A percentile compares a stretch with the other conserved stretches of the same genome.
These are phyloP conservation scores for Yamadazyma philogaea DNA, from an alignment of 805 yeast genomes.

Conservation along the genomic window DNA sequence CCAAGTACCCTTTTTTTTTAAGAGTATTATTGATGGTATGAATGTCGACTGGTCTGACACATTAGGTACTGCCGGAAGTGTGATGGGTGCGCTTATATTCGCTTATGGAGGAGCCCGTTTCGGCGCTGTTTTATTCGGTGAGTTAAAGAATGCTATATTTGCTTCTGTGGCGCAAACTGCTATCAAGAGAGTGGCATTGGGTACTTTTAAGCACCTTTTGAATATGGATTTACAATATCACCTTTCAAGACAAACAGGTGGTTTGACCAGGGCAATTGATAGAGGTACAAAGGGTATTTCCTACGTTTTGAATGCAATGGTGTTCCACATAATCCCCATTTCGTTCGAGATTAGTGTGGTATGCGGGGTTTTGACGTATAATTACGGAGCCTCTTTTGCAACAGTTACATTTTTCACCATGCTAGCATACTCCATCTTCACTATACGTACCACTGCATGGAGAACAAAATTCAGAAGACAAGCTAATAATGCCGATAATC, in stretches of 20 bases:
- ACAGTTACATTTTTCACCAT: constrained; percentile 84
- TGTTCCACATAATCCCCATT: constrained; percentile 93
- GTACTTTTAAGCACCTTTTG: constrained; percentile 80
- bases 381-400: constrained; percentile 86
- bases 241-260: constrained; percentile 90
- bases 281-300: constrained; percentile 97
- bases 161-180: constrained; percentile 95
- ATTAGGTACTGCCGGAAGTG: constrained; percentile 61
- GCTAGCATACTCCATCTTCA: constrained; percentile 83
- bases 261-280: constrained; percentile 92
- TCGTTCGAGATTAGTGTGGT: constrained; percentile 90
- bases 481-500: constrained; percentile 88
- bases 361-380: constrained; percentile 89
- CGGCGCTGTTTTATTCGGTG: constrained; percentile 93
- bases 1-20: constrained; percentile 94
- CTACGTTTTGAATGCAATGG: constrained; percentile 90
- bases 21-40: constrained; percentile 82
- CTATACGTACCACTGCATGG: constrained; percentile 94
- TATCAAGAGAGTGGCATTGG: constrained; percentile 81
- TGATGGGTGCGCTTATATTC: constrained; percentile 63
- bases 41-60: constrained; percentile 77
- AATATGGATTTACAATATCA: constrained; percentile 88
- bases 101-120: constrained; percentile 94
- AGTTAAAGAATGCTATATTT: constrained; percentile 89
- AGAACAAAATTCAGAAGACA: constrained; percentile 85